Base-by-base conservation (phyloP, 371 early-diverging fungal genomes). In the Syncephalastrum racemosum region DNA sequence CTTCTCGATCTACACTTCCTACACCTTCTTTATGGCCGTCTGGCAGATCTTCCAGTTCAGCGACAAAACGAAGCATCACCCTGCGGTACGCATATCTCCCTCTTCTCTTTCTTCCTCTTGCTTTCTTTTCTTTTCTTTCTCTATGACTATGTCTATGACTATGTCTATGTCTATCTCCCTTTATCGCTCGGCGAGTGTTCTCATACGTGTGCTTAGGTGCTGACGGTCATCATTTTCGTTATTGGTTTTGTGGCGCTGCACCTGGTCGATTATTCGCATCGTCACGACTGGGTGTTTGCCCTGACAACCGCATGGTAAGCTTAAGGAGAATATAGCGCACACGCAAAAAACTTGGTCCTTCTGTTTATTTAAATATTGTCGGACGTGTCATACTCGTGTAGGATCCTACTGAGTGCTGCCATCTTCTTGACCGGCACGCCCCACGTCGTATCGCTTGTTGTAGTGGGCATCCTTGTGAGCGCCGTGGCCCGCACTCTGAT, bases 201-300 rank as follows among this genome's bases (percentile, higher is more conserved):
- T 47, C 23, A 13, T 47, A 22, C 3, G 8, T 23, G 20, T 48
- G 14, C 39, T 36, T 46, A 72, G 76, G 70, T 66, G 19, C 64
- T 67, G 15, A 67, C 66, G 27, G 54, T 71, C 16, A 60, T 75
- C 25, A 59, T 72, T 10, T 40, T 75, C 8, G 47, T 55, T 22
- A 64, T 69, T 43, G 79, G 75, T 4, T 72, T 73, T 52, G 64
- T 75, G 0, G 68, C 71, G 7, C 63, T 74, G 50, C 70, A 78
- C 44, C 58, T 75, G 42, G 71, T 78, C 41, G 75, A 78, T 47
- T 73, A 73, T 46, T 73, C 73, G 1, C 67, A 75, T 27, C 67
- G 75, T 57, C 68, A 73, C 46, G 79, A 78, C 51, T 78, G 75
- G 79, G 63, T 75, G 23, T 75, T 68, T 56, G 75, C 79, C 46